These are phyloP conservation scores for Aureobasidium melanogenum DNA, from an alignment of 2,329 filamentous ascomycete species.

Conservation along the genomic window DNA sequence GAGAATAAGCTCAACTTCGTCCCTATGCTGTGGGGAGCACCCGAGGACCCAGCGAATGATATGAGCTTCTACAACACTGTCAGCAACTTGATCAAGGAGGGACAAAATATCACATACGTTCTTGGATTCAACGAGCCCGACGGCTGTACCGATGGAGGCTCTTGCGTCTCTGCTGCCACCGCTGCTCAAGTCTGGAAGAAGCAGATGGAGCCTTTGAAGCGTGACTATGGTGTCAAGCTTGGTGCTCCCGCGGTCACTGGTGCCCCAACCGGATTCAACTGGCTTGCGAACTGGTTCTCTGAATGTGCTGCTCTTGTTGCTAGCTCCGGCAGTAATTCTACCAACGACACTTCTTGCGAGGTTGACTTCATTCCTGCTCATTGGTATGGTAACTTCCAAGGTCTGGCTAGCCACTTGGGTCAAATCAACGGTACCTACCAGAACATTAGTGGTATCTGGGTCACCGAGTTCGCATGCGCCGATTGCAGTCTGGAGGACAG, in stretches of 20 bases:
- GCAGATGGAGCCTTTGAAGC: slow-evolving; percentile 60
- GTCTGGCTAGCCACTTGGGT: slow-evolving; percentile 58
- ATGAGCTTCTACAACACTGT: slow-evolving; percentile 55
- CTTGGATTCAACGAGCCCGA: slow-evolving; percentile 79
- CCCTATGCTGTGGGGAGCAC: slow-evolving; percentile 69
- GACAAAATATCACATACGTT: slow-evolving; percentile 55
- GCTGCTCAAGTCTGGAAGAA: slow-evolving; percentile 63
- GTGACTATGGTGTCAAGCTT: slow-evolving; percentile 52
- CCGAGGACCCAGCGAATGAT: slow-evolving; percentile 31
- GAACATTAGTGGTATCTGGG: slow-evolving; percentile 54
- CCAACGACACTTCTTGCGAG: slow-evolving; percentile 31
- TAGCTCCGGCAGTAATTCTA: neutral
- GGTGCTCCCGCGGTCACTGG: slow-evolving; percentile 66
- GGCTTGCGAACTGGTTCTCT: slow-evolving; percentile 58
- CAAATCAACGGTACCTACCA: slow-evolving; percentile 42
- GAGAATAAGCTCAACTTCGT: slow-evolving; percentile 59
- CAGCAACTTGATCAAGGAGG: slow-evolving; percentile 42
- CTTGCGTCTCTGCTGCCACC: slow-evolving; percentile 46
- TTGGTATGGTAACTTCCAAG: slow-evolving; percentile 57
- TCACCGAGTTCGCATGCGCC: slow-evolving; percentile 64
- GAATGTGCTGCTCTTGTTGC: slow-evolving; percentile 36
- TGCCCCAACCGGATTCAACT: slow-evolving; percentile 49
- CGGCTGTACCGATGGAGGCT: slow-evolving; percentile 51
- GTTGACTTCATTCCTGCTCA: slow-evolving; percentile 45
- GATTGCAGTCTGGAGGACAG: slow-evolving; percentile 48